Conservation (phyloP, 2,329 filamentous ascomycete genomes). For the Epichloe typhina region DNA sequence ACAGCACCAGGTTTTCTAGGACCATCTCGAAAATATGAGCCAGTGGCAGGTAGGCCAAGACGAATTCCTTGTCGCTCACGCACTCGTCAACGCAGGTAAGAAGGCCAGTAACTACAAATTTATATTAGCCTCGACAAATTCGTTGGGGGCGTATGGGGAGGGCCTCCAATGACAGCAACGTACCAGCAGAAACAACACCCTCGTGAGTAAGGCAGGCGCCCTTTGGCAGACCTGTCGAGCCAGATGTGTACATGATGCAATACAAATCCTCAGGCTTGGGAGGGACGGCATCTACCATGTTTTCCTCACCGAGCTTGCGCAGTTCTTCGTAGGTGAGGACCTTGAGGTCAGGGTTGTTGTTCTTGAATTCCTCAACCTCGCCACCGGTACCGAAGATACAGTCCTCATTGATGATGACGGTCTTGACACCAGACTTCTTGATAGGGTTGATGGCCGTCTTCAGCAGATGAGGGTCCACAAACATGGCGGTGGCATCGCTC, state of each 20-base stretch:
- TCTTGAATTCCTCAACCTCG: conserved; percentile 42
- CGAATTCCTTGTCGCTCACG: conserved; percentile 61
- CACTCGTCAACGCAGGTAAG: conserved; percentile 64
- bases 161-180: conserved; percentile 16
- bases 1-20: conserved; percentile 82
- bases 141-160: neutral
- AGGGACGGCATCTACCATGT: conserved; percentile 56
- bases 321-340: conserved; percentile 44
- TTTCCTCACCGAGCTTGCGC: conserved; percentile 46
- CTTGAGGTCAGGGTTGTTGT: conserved; percentile 39
- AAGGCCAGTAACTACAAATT: conserved; percentile 55
- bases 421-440: conserved; percentile 42
- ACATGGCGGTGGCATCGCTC: conserved; percentile 71
- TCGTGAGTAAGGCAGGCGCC: conserved; percentile 74
- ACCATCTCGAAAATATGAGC: conserved; percentile 96
- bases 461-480: conserved; percentile 69
- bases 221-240: conserved; percentile 80
- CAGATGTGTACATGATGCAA: conserved; percentile 80
- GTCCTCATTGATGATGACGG: conserved; percentile 50
- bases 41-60: conserved; percentile 85
- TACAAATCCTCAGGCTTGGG: conserved; percentile 66
- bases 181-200: conserved; percentile 59
- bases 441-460: conserved; percentile 45
- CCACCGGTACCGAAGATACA: conserved; percentile 36
- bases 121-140: neutral